Base-by-base conservation (phyloP, 805 yeast species). In the Ogataea pini region DNA sequence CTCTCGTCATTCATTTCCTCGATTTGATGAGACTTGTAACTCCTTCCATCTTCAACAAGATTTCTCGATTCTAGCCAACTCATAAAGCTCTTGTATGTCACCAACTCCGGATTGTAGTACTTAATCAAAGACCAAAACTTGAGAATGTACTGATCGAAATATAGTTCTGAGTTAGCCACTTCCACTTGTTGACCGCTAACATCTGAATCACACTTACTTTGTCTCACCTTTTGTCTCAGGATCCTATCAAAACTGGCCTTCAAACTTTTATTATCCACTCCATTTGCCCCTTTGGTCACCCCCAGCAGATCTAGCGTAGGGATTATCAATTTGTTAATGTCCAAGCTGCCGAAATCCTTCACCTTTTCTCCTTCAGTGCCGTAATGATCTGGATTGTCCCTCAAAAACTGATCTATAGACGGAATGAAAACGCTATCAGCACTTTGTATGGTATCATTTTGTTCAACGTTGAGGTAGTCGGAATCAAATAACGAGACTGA, bases 341-440 rank as follows among this genome's bases (percentile, higher is more conserved):
- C 58, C n/a, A 54, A 36, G 10, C 51, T 47, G 12, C 47, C 37
- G 9, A 56, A 28, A 18, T 52, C 52, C 7, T 27, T 24, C 9
- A 48, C 43, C n/a, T 38, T 36, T n/a, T 44, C 42, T 7, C 47
- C 52, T 14, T 38, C 51, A 13, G n/a, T 4, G 13, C 20, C 22
- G 14, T 29, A 22, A 16, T 19, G 36, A 19, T 62, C 66, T 7
- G 57, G 56, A 33, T 60, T 56, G 4, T 59, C 59, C 19, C 50
- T 20, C 18, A 61, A 36, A 42, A 58, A 61, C 45, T 61, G 60
- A 36, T 63, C 67, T 7, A 61, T 60, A 12, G 52, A 54, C 7
- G 57, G 41, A 10, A 63, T 60, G 16, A 54, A 34, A 5, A 61
- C 54, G 12, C 44, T 51, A 25, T 58, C 55, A 6, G 13, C 31